These are phyloP conservation scores for Thielaviopsis musarum DNA, from an alignment of 2,329 filamentous ascomycete genomes.

Conservation along the genomic window DNA sequence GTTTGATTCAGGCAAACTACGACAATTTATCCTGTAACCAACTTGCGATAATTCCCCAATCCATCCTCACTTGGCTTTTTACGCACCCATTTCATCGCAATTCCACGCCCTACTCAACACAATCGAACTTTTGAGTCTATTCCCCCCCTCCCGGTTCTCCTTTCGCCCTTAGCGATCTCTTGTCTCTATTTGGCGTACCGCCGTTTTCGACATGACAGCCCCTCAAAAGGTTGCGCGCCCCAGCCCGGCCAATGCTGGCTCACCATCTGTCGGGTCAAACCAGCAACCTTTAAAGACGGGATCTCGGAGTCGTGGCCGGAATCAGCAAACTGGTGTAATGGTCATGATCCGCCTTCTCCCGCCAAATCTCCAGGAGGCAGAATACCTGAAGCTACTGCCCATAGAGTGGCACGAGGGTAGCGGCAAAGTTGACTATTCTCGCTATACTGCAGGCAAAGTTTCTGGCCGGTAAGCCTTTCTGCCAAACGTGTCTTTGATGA, in stretches of 20 bases:
- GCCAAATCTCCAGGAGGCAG: slow-evolving; percentile 63
- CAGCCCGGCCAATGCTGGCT: background rate
- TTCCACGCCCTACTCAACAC: background rate
- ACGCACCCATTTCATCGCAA: background rate
- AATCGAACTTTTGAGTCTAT: background rate
- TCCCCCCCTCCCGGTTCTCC: background rate
- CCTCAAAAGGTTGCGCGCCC: slow-evolving; percentile 1
- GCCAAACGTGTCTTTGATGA: background rate
- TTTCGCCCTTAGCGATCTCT: background rate
- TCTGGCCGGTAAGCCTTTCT: slow-evolving; percentile 32
- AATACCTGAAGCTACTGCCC: slow-evolving; percentile 58
- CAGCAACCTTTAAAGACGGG: background rate
- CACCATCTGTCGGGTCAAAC: background rate
- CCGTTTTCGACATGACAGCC: slow-evolving; percentile 1
- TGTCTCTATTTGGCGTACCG: too few species aligned
- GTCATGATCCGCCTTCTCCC: slow-evolving; percentile 71
- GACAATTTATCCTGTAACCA: background rate
- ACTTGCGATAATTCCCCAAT: background rate
- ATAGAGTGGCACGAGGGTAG: slow-evolving; percentile 66
- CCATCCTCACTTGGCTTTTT: background rate
- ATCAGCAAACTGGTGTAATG: slow-evolving; percentile 49
- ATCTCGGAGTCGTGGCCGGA: slow-evolving; percentile 1
- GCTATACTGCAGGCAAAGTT: slow-evolving; percentile 50
- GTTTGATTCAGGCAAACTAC: background rate
- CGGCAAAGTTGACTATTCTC: slow-evolving; percentile 73